Base-by-base conservation (phyloP, 2,329 filamentous ascomycete genomes). In the Westerdykella sp. region DNA sequence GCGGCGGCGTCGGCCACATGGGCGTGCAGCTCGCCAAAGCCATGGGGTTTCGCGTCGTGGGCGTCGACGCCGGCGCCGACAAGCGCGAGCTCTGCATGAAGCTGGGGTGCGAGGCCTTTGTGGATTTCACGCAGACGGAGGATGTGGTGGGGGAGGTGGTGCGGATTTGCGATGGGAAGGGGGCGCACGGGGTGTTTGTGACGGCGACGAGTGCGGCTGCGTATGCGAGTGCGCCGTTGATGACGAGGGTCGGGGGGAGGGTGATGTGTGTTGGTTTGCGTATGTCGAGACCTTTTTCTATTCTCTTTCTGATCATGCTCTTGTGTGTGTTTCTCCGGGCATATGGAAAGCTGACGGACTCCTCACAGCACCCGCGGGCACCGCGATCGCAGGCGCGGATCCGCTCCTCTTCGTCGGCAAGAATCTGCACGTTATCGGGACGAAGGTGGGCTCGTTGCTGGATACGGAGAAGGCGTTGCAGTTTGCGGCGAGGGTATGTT, bases 1-100 rank as follows among this genome's bases (percentile, higher is more conserved):
- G 71, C n/a, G 69, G 76, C 6, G 73, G 73, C 16, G 76, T 79
- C 1, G 76, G 76, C 2, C 75, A 78, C 39, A 75, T 78, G 53
- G 76, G 76, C 10, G 73, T 80, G 4, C 76, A 63, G 47, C 34
- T 63, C 4, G 60, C 60, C 1, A 61, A 57, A 42, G 59, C 58
- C 9, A 63, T 64, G 60, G 59, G 59, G 5, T 42, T 62, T 43
- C 48, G 57, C 10, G 54, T 59, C 11, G 48, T 62, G 5, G 59
- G 56, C 34, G 45, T 61, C 21, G 59, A 62, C 38, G 51, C 53
- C 6, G 59, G 59, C 3, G 53, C 47, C 5, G 57, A 50, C 10
- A 60, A 61, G 43, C 49, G 46, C 22, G 48, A 49, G 6, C 42
- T 62, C 10, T 57, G 55, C 23, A 47, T 55, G 43, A 45, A 55